A percentile compares a stretch with the other conserved stretches of the same genome.
These are phyloP conservation scores for Melastoma malabathricum DNA, from an alignment of 345 rosid species.

Conservation along the genomic window DNA sequence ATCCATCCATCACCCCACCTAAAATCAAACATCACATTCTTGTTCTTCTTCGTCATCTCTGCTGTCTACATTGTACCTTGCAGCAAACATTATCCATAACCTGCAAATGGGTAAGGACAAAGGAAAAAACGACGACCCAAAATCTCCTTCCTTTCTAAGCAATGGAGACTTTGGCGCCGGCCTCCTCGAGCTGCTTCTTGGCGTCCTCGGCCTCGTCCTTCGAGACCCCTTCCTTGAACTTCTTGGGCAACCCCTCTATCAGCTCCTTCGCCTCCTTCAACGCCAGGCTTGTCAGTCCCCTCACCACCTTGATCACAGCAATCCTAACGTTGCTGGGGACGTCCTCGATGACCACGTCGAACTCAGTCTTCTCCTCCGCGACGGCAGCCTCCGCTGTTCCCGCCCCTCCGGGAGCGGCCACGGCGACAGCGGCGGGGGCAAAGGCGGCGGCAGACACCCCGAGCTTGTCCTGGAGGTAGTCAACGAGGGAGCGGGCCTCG, in stretches of 20 bases:
- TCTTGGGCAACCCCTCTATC: conserved; percentile 81
- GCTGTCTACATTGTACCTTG: too few relatives aligned
- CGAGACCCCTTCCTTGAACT: conserved; percentile 58
- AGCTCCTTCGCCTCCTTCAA: conserved; percentile 86
- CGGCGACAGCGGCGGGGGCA: conserved; percentile 54
- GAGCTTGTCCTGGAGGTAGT: conserved; percentile 74
- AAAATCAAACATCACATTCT: too few relatives aligned
- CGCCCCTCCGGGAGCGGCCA: conserved; percentile 18
- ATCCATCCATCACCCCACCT: too few relatives aligned
- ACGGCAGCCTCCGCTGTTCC: conserved; percentile 18
- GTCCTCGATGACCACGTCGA: conserved; percentile 68
- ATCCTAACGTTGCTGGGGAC: conserved; percentile 65
- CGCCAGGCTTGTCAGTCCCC: conserved; percentile 64
- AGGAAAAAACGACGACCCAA: background rate
- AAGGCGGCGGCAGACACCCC: conserved; percentile 71
- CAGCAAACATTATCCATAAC: too few relatives aligned
- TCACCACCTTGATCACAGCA: conserved; percentile 75
- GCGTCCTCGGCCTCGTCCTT: conserved; percentile 85
- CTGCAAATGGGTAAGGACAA: background rate
- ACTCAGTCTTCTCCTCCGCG: conserved; percentile 67
- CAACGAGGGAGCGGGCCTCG: conserved; percentile 68
- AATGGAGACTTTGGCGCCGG: conserved; percentile 66
- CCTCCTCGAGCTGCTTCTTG: conserved; percentile 76
- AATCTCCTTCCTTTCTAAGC: conserved; percentile 12
- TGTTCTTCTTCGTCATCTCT: too few relatives aligned